These are phyloP conservation scores for Dictyostelium citrinum DNA, from an alignment of 78 protist genomes.

Conservation along the genomic window DNA sequence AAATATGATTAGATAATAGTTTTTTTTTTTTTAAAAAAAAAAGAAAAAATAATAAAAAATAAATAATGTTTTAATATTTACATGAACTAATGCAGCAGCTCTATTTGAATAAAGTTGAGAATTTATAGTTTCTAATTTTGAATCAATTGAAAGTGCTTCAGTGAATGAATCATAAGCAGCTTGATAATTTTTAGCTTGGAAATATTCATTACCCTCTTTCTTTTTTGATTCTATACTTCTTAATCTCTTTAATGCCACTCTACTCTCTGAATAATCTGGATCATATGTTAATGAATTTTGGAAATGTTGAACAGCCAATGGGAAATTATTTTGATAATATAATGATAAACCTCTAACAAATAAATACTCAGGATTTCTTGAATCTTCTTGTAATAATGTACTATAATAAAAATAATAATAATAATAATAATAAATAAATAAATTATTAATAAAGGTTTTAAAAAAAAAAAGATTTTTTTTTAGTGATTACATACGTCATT, in stretches of 20 bases:
- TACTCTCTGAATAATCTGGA: slow-evolving; percentile 61
- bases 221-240: slow-evolving; percentile 46
- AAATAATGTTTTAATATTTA: no score
- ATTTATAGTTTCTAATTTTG: slow-evolving; percentile 58
- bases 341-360: slow-evolving; percentile 72
- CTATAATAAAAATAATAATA: no score
- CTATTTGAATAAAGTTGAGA: slow-evolving; percentile 79
- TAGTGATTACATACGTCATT: slow-evolving; percentile 23
- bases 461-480: no score
- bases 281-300: slow-evolving; percentile 44
- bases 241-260: slow-evolving; percentile 62
- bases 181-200: slow-evolving; percentile 52
- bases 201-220: slow-evolving; percentile 79
- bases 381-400: slow-evolving; percentile 58
- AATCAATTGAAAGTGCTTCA: slow-evolving; percentile 82
- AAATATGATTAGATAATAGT: not conserved
- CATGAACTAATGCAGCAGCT: slow-evolving; percentile 82
- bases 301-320: slow-evolving; percentile 30
- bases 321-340: slow-evolving; percentile 44
- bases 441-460: no score
- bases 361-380: slow-evolving; percentile 48
- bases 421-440: no score
- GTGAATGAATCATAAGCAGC: slow-evolving; percentile 75
- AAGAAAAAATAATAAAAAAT: not conserved
- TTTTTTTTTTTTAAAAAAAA: not conserved